Conservation (phyloP, 78 protist species). For the Planoprotostelium fungivorum region DNA sequence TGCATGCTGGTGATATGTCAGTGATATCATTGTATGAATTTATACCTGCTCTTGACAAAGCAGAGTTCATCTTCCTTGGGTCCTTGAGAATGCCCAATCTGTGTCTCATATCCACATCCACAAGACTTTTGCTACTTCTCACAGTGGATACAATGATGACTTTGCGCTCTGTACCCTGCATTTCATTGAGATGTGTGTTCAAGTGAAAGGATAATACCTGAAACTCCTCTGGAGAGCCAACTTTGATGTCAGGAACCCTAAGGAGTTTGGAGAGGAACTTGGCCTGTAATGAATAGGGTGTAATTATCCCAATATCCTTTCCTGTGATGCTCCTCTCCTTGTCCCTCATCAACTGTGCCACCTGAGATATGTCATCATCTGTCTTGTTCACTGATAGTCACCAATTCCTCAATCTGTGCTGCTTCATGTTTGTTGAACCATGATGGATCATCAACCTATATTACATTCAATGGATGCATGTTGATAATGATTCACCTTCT, state of each 20-base stretch:
- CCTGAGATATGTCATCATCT: not conserved
- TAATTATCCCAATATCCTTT: not conserved
- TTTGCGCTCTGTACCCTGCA: not conserved
- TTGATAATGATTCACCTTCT: not conserved
- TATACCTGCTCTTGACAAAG: not conserved
- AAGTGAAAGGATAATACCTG: too few relatives aligned
- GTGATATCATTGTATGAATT: not conserved
- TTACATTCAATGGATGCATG: too few relatives aligned
- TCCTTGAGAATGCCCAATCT: not conserved
- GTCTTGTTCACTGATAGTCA: not conserved
- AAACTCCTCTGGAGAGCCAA: not conserved
- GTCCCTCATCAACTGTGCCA: not conserved
- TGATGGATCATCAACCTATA: not conserved
- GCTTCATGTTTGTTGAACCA: not conserved
- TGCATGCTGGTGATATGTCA: not conserved
- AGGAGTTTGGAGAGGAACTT: not conserved
- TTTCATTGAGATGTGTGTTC: too few relatives aligned
- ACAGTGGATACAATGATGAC: not conserved
- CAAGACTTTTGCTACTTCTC: not conserved
- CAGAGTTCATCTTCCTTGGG: not conserved
- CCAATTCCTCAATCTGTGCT: not conserved
- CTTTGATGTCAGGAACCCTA: not conserved
- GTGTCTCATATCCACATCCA: not conserved
- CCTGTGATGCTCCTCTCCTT: not conserved
- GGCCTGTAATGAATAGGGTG: not conserved